These are phyloP conservation scores for Hypoxylon sp. DNA, from an alignment of 2,329 filamentous ascomycete species.

Conservation along the genomic window DNA sequence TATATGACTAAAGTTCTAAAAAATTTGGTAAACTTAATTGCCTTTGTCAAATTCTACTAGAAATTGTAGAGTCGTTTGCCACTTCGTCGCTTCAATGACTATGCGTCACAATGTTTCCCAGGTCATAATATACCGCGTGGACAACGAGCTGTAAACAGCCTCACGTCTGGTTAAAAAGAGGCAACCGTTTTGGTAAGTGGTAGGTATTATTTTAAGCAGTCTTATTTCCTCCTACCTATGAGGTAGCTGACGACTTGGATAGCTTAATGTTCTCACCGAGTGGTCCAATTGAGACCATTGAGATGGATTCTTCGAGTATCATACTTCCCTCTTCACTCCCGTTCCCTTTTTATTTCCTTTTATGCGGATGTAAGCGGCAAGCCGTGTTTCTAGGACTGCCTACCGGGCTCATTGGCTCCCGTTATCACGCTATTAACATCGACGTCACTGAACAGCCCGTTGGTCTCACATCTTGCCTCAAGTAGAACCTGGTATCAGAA, in stretches of 20 bases:
- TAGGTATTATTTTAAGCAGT: slow-evolving; percentile 1
- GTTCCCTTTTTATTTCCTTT: background rate
- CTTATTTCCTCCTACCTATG: background rate
- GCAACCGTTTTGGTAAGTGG: background rate
- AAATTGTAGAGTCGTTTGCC: background rate
- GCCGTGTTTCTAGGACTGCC: slow-evolving; percentile 1
- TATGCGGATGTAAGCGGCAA: slow-evolving; percentile 8
- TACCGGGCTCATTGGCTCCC: slow-evolving; percentile 10
- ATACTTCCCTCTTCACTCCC: background rate
- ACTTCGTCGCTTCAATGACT: background rate
- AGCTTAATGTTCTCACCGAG: background rate
- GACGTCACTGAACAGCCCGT: slow-evolving; percentile 21
- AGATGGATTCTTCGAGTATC: background rate
- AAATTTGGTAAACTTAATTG: background rate
- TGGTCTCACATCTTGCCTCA: slow-evolving; percentile 15
- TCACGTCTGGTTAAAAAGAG: background rate
- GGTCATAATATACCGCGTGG: background rate
- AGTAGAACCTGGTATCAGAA: slow-evolving; percentile 8
- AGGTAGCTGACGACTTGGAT: background rate
- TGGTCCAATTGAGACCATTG: slow-evolving; percentile 3
- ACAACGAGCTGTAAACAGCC: background rate
- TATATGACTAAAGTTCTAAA: too few species aligned
- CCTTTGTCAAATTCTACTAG: background rate
- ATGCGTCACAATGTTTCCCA: background rate
- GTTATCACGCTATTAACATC: slow-evolving; percentile 19